Conservation (phyloP, 495 filamentous ascomycete species). For the Astrothelium subdiscretum region DNA sequence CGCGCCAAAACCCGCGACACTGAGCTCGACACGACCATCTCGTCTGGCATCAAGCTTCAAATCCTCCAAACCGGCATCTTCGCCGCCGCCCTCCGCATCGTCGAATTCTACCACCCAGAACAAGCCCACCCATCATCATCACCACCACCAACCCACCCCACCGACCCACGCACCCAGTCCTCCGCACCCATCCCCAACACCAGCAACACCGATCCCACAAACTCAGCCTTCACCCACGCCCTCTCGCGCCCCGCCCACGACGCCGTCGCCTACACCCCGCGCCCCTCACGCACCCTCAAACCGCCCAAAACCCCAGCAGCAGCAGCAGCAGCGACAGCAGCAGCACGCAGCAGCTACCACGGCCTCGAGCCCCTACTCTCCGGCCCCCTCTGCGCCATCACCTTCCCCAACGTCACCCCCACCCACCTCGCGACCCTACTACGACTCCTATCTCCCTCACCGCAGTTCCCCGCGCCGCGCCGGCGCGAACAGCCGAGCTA, state of each 20-base stretch:
- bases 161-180: conserved; percentile 21
- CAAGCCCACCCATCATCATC: background rate
- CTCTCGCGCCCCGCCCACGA: conserved; percentile 60
- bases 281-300: conserved; percentile 35
- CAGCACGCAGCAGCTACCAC: too few species aligned
- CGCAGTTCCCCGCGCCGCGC: conserved; percentile 64
- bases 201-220: conserved; percentile 21
- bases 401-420: conserved; percentile 74
- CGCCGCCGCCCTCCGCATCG: conserved; percentile 65
- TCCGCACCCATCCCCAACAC: conserved; percentile 23
- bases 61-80: conserved; percentile 84
- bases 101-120: conserved; percentile 71
- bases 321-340: too few species aligned
- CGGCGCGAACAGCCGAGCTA: conserved; percentile 65
- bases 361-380: conserved; percentile 66
- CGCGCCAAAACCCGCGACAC: conserved; percentile 35
- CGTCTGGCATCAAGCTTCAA: conserved; percentile 57
- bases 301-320: conserved; percentile 22
- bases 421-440: conserved; percentile 68
- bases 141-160: conserved; percentile 12
- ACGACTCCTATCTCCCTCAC: conserved; percentile 58
- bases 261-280: conserved; percentile 39
- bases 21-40: conserved; percentile 27
- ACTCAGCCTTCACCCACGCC: conserved; percentile 55
- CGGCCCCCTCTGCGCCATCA: conserved; percentile 67